A percentile compares a stretch with the other conserved stretches of the same genome.
These are phyloP conservation scores for Monilinia fructigena DNA, from an alignment of 2,329 filamentous ascomycete genomes.

Conservation along the genomic window DNA sequence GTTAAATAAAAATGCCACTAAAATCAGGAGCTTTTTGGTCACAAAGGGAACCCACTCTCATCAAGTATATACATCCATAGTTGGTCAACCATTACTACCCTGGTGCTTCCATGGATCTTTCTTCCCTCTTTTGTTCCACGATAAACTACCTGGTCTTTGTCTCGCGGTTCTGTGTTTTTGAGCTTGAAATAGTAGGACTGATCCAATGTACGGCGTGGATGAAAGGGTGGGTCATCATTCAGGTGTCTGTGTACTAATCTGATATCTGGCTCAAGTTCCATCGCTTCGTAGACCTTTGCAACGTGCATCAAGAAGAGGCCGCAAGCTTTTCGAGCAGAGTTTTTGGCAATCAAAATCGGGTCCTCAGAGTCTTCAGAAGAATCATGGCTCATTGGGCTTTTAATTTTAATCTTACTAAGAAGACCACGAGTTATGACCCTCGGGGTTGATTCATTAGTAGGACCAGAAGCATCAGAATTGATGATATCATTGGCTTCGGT, in stretches of 20 bases:
- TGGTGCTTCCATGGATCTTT: slow-evolving; percentile 23
- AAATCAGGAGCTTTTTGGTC: no score
- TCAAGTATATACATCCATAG: slow-evolving; percentile 47
- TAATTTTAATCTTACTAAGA: no score
- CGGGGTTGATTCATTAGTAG: neutral
- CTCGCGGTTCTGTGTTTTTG: slow-evolving; percentile 42
- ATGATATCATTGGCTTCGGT: neutral
- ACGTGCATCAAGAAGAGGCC: slow-evolving; percentile 28
- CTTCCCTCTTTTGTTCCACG: slow-evolving; percentile 27
- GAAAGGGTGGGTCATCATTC: slow-evolving; percentile 40
- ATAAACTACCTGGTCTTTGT: slow-evolving; percentile 37
- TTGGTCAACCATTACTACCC: slow-evolving; percentile 46
- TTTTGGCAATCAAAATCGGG: neutral
- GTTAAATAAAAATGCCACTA: neutral
- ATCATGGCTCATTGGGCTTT: no score
- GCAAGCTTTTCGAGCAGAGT: neutral
- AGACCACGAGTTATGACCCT: neutral
- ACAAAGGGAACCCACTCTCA: slow-evolving; percentile 30
- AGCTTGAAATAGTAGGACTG: slow-evolving; percentile 46
- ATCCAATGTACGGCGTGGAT: slow-evolving; percentile 47
- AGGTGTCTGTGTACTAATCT: slow-evolving; percentile 29
- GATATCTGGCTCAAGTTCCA: slow-evolving; percentile 33
- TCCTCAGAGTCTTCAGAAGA: neutral
- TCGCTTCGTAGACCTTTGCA: slow-evolving; percentile 30
- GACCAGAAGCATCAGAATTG: neutral